phyloP scores from a whole-genome alignment of 2,329 filamentous ascomycete genomes.

The Penicillium corylophilum region DNA sequence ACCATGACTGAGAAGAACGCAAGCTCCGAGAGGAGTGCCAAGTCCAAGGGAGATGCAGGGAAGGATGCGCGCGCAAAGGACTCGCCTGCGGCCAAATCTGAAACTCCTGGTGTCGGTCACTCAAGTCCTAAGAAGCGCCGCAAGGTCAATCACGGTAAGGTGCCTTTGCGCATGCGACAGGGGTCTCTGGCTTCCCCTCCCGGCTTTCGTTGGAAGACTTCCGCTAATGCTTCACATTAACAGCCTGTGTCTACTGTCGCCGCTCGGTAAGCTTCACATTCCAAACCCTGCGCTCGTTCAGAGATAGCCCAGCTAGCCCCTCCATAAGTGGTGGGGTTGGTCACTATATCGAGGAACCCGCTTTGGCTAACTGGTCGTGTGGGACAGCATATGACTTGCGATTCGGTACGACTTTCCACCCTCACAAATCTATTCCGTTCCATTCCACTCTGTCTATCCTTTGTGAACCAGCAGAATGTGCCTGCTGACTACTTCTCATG shows the following conservation, averaged over 20 bases:
- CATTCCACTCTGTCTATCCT: constrained; percentile 19
- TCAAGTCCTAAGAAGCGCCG: constrained; percentile 75
- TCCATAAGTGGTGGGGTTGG: not conserved
- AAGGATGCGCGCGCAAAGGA: constrained; percentile 34
- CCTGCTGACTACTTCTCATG: constrained; percentile 17
- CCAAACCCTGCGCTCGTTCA: constrained; percentile 15
- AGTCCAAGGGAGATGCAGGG: constrained; percentile 30
- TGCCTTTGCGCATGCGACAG: constrained; percentile 27
- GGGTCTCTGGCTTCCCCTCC: constrained; percentile 21
- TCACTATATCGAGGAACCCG: constrained; percentile 10
- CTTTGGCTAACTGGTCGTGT: constrained; percentile 50
- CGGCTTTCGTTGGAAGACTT: constrained; percentile 14
- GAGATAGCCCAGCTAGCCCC: constrained; percentile 5
- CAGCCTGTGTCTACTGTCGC: constrained; percentile 85
- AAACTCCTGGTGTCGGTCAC: constrained; percentile 34
- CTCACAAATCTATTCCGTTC: constrained; percentile 20
- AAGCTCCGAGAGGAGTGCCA: constrained; percentile 25
- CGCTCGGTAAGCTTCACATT: constrained; percentile 72
- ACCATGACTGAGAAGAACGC: constrained; percentile 33
- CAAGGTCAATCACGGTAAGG: constrained; percentile 85
- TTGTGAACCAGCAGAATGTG: constrained; percentile 5
- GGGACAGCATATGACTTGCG: constrained; percentile 84
- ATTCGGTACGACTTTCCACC: constrained; percentile 65
- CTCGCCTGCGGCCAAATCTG: constrained; percentile 33
- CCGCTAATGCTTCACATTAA: constrained; percentile 37